Evolutionary conservation across 1,284 basidiomycete genomes (phyloP), one percentile per base, ranked within the genome.

Genomic region (Pisolithus thermaeus): DNA sequence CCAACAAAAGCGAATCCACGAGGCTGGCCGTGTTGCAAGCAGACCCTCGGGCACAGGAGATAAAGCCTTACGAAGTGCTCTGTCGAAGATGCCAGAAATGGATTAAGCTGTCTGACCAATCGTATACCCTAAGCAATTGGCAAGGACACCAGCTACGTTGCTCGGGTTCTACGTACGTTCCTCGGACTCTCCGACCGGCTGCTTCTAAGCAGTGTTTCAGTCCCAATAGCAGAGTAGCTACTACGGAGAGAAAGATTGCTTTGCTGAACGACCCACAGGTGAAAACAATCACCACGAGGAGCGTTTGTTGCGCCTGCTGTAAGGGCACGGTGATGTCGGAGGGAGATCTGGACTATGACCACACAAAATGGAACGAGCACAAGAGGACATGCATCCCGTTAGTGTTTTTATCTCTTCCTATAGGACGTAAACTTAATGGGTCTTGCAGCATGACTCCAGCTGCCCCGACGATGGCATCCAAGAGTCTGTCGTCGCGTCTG

Each of bases 71-170:
- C 44, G 71, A 75, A 52, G 78, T 78, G 7, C 66, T 77, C 44
- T 88, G 84, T 63, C 73, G 73, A 54, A 72, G 69, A 41, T 88
- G 85, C 61, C 65, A 77, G 47, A 78, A 73, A 53, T 84, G 83
- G 81, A 73, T 87, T 52, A 73, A 69, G 48, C 67, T 86, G 25
- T 72, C 75, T 20, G 61, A 57, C 2, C 60, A 62, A 12, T 60
- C 66, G 5, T 87, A 82, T 63, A 58, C 63, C 20, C 54, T 75
- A 32, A 47, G 56, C 32, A 79, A 80, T 55, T 87, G 84, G 85
- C 69, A 68, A 7, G 48, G 52, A 6, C 85, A 87, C 59, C 71
- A 73, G 51, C 56, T 61, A 30, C 67, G 66, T 7, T 83, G 82
- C 61, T 59, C 62, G 38, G 70, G 70, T 52, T 65, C 65, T 22